Base-by-base conservation (phyloP, 176 grass and related monocot genomes). In the Lolium rigidum region DNA sequence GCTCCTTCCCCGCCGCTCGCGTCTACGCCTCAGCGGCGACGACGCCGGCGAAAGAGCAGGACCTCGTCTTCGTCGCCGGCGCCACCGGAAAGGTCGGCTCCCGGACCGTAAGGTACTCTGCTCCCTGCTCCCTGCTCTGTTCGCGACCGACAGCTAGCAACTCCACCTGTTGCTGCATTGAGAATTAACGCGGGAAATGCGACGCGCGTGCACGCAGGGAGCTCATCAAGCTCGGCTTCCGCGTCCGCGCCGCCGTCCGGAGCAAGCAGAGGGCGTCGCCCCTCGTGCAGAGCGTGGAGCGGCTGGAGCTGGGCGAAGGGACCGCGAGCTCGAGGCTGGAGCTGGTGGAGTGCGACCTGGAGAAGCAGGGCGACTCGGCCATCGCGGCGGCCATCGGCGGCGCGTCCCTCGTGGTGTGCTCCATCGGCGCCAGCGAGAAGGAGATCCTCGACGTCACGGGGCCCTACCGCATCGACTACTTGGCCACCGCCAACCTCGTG, bases 371-470 rank as follows among this genome's bases (percentile, higher is more conserved):
- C 70, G 70, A 77, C 20, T 60, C 54, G 13, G 76, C 58, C 57
- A 93, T 98, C 73, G 44, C 21, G 55, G 50, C 86, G 41, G 93
- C 91, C 77, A 89, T 98, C 16, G 95, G 87, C 63, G 81, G 87
- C 67, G 91, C 93, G 16, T 79, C 87, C 0, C 5, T 95, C 46
- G 87, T 98, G 77, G 87, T 90, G 83, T 98, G 95, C 85, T 94
- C 93, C 91, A 98, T 98, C 77, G 93, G 93, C 38, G 95, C 95
- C 22, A 95, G 95, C 1, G 93, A 95, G 86, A 98, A 98, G 68
- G 95, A 98, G 28, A 80, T 98, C 72, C 56, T 93, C 20, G 95
- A 98, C 81, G 80, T 90, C 31, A 95, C 93, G 16, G 95, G 95
- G 1, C 95, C 95, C 6, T 98, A 98, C 80, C 91, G 91, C 63